Percentiles rank a stretch among this genome's conserved stretches.
phyloP scores from a whole-genome alignment of 306 rosid species.

The Cicer judaicum region DNA sequence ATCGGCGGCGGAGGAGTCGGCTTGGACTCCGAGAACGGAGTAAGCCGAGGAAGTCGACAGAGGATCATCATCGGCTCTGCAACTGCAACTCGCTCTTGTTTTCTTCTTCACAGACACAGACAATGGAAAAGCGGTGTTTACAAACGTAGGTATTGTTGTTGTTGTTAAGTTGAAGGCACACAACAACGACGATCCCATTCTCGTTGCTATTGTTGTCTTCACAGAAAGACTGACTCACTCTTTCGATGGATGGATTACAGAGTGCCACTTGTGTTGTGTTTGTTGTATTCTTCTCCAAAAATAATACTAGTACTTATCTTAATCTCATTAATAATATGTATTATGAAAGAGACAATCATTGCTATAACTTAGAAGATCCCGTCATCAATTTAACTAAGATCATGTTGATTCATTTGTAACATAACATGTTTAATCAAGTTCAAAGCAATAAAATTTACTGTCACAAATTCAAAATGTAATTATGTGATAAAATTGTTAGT shows the following conservation, averaged over 20 bases:
- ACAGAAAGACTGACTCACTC: neutral
- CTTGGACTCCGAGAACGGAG: slow-evolving; percentile 68
- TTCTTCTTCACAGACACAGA: slow-evolving; percentile 32
- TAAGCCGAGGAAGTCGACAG: slow-evolving; percentile 63
- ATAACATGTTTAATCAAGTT: too few species aligned
- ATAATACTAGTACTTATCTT: too few species aligned
- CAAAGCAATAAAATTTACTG: neutral
- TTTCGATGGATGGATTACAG: neutral
- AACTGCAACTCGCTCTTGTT: slow-evolving; percentile 45
- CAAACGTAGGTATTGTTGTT: slow-evolving; percentile 40
- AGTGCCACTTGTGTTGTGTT: slow-evolving; percentile 35
- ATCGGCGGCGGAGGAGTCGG: slow-evolving; percentile 62
- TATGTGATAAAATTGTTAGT: too few species aligned
- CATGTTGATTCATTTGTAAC: too few species aligned
- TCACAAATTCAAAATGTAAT: neutral
- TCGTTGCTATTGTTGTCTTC: slow-evolving; percentile 9
- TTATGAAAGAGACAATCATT: too few species aligned
- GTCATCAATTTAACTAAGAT: too few species aligned
- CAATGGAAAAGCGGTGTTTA: slow-evolving; percentile 42
- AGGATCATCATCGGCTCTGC: slow-evolving; percentile 44
- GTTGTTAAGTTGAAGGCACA: slow-evolving; percentile 42
- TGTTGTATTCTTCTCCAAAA: slow-evolving; percentile 12
- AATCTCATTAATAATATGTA: too few species aligned
- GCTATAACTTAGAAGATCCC: too few species aligned
- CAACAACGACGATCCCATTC: slow-evolving; percentile 50